Conservation (phyloP, 139 green algal species). For the Tetradesmus lagerheimii region DNA sequence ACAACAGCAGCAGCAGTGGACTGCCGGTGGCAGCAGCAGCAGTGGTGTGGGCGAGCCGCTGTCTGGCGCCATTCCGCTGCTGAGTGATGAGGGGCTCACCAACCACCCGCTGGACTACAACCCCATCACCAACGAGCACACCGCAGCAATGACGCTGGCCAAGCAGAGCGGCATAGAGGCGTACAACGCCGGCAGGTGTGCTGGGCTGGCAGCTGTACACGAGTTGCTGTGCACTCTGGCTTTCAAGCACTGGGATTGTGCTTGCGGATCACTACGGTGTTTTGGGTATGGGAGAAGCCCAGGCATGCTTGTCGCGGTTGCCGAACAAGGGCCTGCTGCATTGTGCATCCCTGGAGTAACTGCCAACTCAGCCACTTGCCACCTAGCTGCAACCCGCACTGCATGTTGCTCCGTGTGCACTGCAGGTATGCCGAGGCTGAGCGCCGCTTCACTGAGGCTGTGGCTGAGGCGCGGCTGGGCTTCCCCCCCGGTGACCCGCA, state of each 20-base stretch:
- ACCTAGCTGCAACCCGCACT: no score
- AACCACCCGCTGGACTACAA: conserved; percentile 74
- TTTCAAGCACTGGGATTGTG: no score
- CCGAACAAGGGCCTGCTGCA: no score
- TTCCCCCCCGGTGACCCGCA: conserved; percentile 79
- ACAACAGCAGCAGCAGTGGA: conserved; percentile 35
- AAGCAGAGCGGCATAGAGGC: conserved; percentile 62
- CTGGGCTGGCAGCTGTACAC: no score
- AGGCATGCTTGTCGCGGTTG: no score
- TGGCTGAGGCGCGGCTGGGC: conserved; percentile 66
- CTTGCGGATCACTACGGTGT: no score
- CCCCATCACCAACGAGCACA: conserved; percentile 74
- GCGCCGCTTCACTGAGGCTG: conserved; percentile 66
- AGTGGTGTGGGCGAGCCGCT: not conserved
- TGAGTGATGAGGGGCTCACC: conserved; percentile 46
- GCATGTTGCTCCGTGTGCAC: not conserved
- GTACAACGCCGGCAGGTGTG: conserved; percentile 64
- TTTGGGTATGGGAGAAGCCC: no score
- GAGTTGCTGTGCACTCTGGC: no score
- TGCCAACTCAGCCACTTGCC: no score
- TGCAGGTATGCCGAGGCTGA: conserved; percentile 71
- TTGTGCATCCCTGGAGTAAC: no score
- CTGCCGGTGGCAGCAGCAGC: not conserved
- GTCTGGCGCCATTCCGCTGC: conserved; percentile 12
- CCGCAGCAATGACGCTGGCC: conserved; percentile 70